Base-by-base conservation (phyloP, 2,329 filamentous ascomycete species). In the Talaromyces sp. region DNA sequence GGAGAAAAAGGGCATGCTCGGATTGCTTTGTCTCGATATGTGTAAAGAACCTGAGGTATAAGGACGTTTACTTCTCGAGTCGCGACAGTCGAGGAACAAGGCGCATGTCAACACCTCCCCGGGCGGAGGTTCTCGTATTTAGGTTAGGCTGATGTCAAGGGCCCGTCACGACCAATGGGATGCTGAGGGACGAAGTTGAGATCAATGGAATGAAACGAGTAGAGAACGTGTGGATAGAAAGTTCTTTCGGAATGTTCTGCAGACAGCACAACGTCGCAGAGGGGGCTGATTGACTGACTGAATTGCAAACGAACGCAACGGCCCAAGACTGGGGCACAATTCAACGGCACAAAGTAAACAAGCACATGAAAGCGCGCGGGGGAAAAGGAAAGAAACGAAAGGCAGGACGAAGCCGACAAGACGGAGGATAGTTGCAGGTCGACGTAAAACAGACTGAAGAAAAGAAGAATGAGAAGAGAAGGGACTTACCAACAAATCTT, bases 1-100 rank as follows among this genome's bases (percentile, higher is more conserved):
- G 63, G 83, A 83, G 71, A 87, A 84, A 72, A 86, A 84, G 61
- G 84, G 79, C 83, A 86, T 85, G 28, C 50, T 54, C 31, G 28
- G 5, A 21, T 37, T 18, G 31, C 28, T 35, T 35, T n/a, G 6
- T 11, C 37, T 58, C 23, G 40, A 40, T n/a, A 40, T 35, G 50
- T 37, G 28, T 37, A 18, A 21, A 1, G n/a, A n/a, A 16, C 16
- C 21, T 39, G 18, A 3, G 11, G 11, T 4, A 12, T 12, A 18
- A 37, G 3, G 12, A 57, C 37, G 48, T 52, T 33, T 16, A 40
- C 11, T 6, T 1, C 8, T 33, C 25, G 18, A 4, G 12, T 40
- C 31, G 61, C 46, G 37, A 39, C 33, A 28, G 33, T 12, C 33
- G 37, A 21, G 55, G 50, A 44, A 46, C 21, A 58, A 44, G 35